Conservation (phyloP, 225 moss, liverwort and hornwort genomes). For the Neckera pumila region DNA sequence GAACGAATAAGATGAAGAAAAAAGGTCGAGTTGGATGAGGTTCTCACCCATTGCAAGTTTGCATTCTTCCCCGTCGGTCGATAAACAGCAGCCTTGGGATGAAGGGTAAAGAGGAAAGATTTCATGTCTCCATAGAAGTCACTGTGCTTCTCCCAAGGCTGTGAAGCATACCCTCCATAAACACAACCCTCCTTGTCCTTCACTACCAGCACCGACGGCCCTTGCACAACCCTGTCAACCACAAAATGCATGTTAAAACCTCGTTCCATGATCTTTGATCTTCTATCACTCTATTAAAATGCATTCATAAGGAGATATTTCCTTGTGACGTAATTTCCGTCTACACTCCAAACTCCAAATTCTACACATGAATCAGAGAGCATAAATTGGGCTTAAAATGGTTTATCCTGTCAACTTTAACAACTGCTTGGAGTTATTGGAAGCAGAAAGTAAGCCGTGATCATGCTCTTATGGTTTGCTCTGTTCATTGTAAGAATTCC, state of each 20-base stretch:
- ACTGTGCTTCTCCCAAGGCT: constrained; percentile 75
- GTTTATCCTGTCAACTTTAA: neutral
- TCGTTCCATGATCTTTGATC: neutral
- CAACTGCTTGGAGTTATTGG: neutral
- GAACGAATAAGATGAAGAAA: neutral
- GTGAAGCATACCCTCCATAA: constrained; percentile 92
- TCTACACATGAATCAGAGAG: neutral
- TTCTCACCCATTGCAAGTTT: constrained; percentile 88
- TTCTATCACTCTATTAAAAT: neutral
- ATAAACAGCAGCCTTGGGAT: constrained; percentile 52
- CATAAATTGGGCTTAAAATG: neutral
- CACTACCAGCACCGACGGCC: constrained; percentile 72
- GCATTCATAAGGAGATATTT: neutral
- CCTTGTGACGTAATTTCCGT: neutral
- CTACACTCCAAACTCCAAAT: neutral
- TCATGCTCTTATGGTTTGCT: neutral
- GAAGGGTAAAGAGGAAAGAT: constrained; percentile 68
- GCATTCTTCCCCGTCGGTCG: constrained; percentile 75
- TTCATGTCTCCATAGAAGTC: constrained; percentile 97
- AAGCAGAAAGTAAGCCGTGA: neutral
- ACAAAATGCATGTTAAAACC: neutral
- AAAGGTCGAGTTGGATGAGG: neutral
- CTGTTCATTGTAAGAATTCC: neutral
- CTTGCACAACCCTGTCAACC: constrained; percentile 47
- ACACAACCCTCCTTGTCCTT: constrained; percentile 82